phyloP scores from a whole-genome alignment of 2,329 filamentous ascomycete species.

The Coniochaeta ligniaria region DNA sequence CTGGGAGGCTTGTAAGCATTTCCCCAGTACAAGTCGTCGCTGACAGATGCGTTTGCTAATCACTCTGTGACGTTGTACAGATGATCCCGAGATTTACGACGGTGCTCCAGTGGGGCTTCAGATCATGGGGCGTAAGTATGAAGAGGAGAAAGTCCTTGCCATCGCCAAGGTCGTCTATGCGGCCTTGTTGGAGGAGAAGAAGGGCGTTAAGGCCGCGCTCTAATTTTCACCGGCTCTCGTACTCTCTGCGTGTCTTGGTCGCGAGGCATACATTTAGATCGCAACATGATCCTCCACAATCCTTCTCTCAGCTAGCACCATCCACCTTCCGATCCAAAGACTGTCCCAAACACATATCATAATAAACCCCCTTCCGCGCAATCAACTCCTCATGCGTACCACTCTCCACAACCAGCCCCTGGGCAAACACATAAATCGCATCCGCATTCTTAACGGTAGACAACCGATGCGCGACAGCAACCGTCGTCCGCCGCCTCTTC shows the following conservation, averaged over 20 bases:
- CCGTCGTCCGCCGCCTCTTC: slow-evolving; percentile 36
- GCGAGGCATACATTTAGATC: too few species aligned
- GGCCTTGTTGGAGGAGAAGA: slow-evolving; percentile 8
- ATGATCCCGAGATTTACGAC: slow-evolving; percentile 39
- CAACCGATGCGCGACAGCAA: slow-evolving; percentile 58
- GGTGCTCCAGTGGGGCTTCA: slow-evolving; percentile 40
- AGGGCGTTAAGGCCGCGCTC: background rate
- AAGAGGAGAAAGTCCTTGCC: slow-evolving; percentile 42
- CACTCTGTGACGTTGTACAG: slow-evolving; percentile 14
- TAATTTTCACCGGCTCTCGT: background rate
- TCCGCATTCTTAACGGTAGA: slow-evolving; percentile 52
- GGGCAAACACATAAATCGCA: slow-evolving; percentile 52
- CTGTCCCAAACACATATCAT: slow-evolving; percentile 12
- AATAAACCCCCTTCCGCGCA: slow-evolving; percentile 9
- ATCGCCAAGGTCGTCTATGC: slow-evolving; percentile 26
- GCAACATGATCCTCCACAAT: too few species aligned
- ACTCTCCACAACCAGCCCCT: slow-evolving; percentile 14
- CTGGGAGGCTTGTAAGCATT: slow-evolving; percentile 39
- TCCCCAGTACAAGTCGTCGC: background rate
- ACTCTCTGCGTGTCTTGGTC: background rate
- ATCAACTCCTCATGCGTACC: slow-evolving; percentile 11
- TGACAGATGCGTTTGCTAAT: background rate
- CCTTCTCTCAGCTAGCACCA: background rate
- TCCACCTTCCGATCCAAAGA: slow-evolving; percentile 4
- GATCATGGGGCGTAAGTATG: slow-evolving; percentile 37